Evolutionary conservation across 345 rosid species (phyloP), one percentile per base, ranked within the genome.

Genomic region (Carallia brachiata): DNA sequence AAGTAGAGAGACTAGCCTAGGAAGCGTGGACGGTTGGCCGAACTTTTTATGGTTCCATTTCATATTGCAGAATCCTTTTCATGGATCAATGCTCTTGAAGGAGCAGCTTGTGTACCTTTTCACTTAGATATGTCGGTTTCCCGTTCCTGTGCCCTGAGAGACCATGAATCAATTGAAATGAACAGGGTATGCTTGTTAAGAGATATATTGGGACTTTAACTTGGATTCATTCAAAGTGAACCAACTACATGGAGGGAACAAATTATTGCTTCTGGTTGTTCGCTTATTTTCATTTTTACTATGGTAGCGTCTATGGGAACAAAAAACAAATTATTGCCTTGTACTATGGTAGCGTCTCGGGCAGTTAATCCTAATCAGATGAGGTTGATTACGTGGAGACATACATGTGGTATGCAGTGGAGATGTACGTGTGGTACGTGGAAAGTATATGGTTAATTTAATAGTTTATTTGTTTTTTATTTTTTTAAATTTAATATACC

Each of bases 31-130:
- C 19, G 30, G 12, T 56, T 9, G 54, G 62, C 36, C 39, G 39
- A 62, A 52, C 58, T 32, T 66, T 50, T 34, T 23, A 34, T 59
- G 68, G 32, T 52, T 54, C 36, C 40, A 53, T 62, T 44, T 74
- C 36, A 40, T 44, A 32, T 62, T 47, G 72, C 58, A 34, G 63
- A 52, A 60, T 57, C 69, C 69, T 56, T 67, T 50, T 64, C 30
- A 27, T 36, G 66, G 6, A 32, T 52, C 68, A 27, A 12, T 53
- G 36, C 52, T 52, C 34, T 63, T 2, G 5, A 64, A 34, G 67
- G 64, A 40, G 40, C 63, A 30, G n/a, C 36, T 56, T 39, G 27
- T 53, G 18, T 62, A 34, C 52, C 28, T 27, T 55, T 36, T 58
- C 19, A 57, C 36, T 27, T 37, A 40, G 54, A 36, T 27, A 34